Base-by-base conservation (phyloP, 148 eudicot species). In the Beta vulgaris region DNA sequence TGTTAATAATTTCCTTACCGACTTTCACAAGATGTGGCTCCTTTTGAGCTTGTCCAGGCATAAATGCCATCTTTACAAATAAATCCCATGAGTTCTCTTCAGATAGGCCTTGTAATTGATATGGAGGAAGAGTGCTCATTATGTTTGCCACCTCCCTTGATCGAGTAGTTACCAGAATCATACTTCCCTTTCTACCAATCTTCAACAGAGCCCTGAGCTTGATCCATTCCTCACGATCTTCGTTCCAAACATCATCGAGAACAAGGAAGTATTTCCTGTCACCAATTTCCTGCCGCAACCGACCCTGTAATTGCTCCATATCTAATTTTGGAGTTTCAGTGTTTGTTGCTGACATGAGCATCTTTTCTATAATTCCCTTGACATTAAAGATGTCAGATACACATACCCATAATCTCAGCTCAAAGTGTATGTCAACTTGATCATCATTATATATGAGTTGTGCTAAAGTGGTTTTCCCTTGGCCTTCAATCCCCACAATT, bases 381-480 rank as follows among this genome's bases (percentile, higher is more conserved):
- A 72, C 1, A 26, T 57, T 62, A n/a, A 57, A 72, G 15, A 18
- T 62, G 0, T 76, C 74, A 0, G 79, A 78, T 4, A 82, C 54
- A 25, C 76, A 70, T 15, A 78, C 85, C 80, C 82, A 79, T 73
- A 78, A 42, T 48, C 32, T 75, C 32, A 82, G 10, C 35, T 75
- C 77, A 66, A 82, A 82, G 3, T 66, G 37, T 3, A 60, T 15
- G 13, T n/a, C 28, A 64, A 82, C 28, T 26, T 2, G 37, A 16
- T 71, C 35, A 67, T 82, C 80, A 46, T 79, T 75, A 25, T 78
- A 76, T 2, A 78, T 4, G 36, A 74, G 18, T 6, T 74, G 71
- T 36, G 76, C 84, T 34, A 81, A 55, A 8, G 80, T 59, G 6
- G 84, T 77, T 51, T 81, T 77, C 13, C 86, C 78, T 11, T 37